Percentiles rank a stretch among this genome's conserved stretches.
Evolutionary conservation across 257 asterid species (phyloP).

Genomic region (Scutellaria barbata): DNA sequence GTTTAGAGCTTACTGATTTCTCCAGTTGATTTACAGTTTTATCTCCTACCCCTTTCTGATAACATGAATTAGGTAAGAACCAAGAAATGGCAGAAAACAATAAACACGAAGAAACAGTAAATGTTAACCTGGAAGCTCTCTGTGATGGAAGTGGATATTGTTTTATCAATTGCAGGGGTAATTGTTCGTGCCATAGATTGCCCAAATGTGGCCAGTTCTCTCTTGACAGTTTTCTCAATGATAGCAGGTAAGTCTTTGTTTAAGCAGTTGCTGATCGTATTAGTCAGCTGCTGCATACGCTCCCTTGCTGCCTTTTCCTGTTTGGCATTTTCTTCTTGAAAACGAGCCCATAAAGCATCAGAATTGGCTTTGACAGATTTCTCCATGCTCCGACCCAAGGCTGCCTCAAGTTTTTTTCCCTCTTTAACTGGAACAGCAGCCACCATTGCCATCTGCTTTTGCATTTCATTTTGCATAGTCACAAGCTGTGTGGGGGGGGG

Average conservation of each 20-base stretch:
- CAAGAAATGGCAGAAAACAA: conserved; percentile 5
- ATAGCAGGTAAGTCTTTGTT: conserved; percentile 81
- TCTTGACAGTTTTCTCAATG: conserved; percentile 80
- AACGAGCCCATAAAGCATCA: conserved; percentile 91
- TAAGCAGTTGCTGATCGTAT: conserved; percentile 60
- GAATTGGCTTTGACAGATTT: conserved; percentile 72
- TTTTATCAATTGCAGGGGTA: conserved; percentile 77
- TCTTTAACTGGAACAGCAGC: conserved; percentile 79
- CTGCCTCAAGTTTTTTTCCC: conserved; percentile 81
- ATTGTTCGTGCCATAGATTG: conserved; percentile 81
- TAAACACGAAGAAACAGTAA: conserved; percentile 11
- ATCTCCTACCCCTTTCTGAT: conserved; percentile 96
- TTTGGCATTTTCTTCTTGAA: conserved; percentile 83
- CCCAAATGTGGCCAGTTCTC: conserved; percentile 70
- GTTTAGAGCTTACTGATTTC: conserved; percentile 81
- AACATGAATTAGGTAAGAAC: conserved; percentile 39
- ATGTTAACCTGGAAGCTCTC: conserved; percentile 86
- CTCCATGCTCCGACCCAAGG: conserved; percentile 81
- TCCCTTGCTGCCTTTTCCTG: conserved; percentile 84
- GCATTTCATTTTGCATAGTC: conserved; percentile 61
- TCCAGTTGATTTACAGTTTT: conserved; percentile 90
- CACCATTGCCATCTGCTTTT: conserved; percentile 77
- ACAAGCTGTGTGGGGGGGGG: conserved; percentile 43
- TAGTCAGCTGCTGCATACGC: conserved; percentile 65
- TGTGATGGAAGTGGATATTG: conserved; percentile 61